Evolutionary conservation across 2,329 filamentous ascomycete genomes (phyloP), one percentile per base, ranked within the genome.

Genomic region (Escovopsis sp.): DNA sequence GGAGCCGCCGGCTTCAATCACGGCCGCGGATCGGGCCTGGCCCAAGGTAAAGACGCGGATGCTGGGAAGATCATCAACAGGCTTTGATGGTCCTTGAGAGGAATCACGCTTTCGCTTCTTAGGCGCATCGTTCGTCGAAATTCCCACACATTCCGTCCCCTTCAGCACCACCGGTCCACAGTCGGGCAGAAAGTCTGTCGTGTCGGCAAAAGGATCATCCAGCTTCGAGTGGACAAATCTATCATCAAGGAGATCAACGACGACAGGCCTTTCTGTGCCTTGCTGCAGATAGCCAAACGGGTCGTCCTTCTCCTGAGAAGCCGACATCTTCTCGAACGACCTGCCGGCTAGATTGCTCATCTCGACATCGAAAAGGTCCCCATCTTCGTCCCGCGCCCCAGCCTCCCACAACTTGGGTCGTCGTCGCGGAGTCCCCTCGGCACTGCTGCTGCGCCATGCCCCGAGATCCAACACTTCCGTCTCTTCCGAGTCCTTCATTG

Each of bases 371-470:
- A 82, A 61, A 3, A 87, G 52, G 12, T 71, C 66, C 1, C 80
- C 79, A 16, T 75, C 68, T 0, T 59, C 58, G 47, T 83, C 75
- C 43, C 83, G 67, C 17, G 80, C 72, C 5, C 75, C 77, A 27
- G 75, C 77, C 39, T 66, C 64, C 85, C 85, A 93, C 1, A 90
- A 61, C 36, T 68, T 64, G 21, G 21, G 21, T 11, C 21, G 21
- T 5, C 48, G 41, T 34, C 53, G 49, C 4, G 45, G 41, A 9
- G 50, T 48, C 28, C 60, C 58, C 16, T 58, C 41, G 0, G 45
- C 42, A 29, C 61, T 60, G 39, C 59, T 61, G 18, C 61, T 55
- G n/a, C 60, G 39, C 1, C 51, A 46, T 2, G 52, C 62, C 26
- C 41, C 50, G 32, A 65, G 63, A 2, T 59, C 52, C 31, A 65